These are phyloP conservation scores for Phytophthora citrophthora DNA, from an alignment of 352 stramenopile genomes.

Conservation along the genomic window DNA sequence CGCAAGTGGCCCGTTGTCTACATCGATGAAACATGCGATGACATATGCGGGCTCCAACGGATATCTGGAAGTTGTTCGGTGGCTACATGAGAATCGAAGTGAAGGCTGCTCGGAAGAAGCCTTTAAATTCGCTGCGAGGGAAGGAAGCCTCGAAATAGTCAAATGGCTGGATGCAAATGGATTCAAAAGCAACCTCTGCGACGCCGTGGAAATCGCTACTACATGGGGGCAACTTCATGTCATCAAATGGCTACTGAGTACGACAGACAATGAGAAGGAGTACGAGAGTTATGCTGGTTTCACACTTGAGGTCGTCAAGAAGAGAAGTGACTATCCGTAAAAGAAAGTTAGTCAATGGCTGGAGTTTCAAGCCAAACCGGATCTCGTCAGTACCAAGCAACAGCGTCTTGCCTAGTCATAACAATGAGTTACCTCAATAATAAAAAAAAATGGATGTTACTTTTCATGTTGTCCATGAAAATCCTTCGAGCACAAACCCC, in stretches of 20 bases:
- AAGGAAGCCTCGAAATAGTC: conserved; percentile 9
- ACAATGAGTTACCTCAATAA: too few relatives aligned
- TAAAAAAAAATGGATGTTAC: too few relatives aligned
- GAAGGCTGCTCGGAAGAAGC: conserved; percentile 11
- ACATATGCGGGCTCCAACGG: background rate
- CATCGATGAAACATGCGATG: conserved; percentile 1
- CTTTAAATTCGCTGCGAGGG: background rate
- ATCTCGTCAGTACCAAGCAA: too few relatives aligned
- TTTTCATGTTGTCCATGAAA: too few relatives aligned
- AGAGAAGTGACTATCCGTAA: too few relatives aligned
- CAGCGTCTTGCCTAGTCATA: too few relatives aligned
- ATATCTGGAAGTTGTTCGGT: conserved; percentile 3
- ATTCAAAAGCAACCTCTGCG: background rate
- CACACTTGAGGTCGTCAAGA: conserved; percentile 6
- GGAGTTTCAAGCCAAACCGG: too few relatives aligned
- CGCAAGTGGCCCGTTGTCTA: too few relatives aligned
- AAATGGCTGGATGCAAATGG: conserved; percentile 6
- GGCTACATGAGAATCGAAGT: conserved; percentile 9
- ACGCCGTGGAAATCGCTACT: conserved; percentile 10
- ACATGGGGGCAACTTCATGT: conserved; percentile 9
- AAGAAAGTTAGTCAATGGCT: too few relatives aligned
- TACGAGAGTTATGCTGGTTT: conserved; percentile 11
- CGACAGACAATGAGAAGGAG: conserved; percentile 2
- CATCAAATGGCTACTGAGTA: conserved; percentile 13
- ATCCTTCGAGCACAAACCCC: too few relatives aligned